Evolutionary conservation across 257 asterid species (phyloP).

Genomic region (Capsicum pubescens): DNA sequence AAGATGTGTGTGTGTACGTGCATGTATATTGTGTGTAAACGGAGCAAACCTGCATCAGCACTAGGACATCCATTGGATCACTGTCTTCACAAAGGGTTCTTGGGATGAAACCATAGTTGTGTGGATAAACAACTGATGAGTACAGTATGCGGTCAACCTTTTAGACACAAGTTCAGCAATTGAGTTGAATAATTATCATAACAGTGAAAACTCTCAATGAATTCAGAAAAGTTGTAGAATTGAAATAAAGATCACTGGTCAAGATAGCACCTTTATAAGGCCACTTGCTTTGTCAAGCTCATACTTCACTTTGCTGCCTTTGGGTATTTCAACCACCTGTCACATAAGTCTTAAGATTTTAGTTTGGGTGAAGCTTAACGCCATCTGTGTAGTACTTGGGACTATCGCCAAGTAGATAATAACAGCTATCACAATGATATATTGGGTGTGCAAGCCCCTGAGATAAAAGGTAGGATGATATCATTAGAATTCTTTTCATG

Average conservation of each 20-base stretch:
- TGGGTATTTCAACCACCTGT: slow-evolving; percentile 90
- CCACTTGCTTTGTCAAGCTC: slow-evolving; percentile 94
- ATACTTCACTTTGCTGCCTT: slow-evolving; percentile 92
- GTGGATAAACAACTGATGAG: slow-evolving; percentile 96
- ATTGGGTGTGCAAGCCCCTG: background rate
- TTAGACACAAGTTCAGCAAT: background rate
- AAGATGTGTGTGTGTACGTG: background rate
- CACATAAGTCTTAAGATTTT: slow-evolving; percentile 18
- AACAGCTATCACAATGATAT: background rate
- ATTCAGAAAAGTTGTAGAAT: background rate
- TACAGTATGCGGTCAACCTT: slow-evolving; percentile 90
- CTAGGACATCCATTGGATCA: slow-evolving; percentile 87
- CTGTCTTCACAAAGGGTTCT: slow-evolving; percentile 89
- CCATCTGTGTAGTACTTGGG: background rate
- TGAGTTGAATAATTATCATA: background rate
- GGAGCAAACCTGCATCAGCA: slow-evolving; percentile 83
- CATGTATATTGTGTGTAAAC: background rate
- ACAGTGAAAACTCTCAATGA: background rate
- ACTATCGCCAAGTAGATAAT: background rate
- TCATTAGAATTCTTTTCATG: background rate
- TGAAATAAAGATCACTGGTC: background rate
- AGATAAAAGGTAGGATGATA: background rate
- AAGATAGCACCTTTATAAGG: slow-evolving; percentile 69
- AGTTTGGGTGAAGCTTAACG: background rate
- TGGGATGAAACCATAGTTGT: slow-evolving; percentile 92